These are phyloP conservation scores for Phytophthora fragariaefolia DNA, from an alignment of 352 stramenopile genomes.

Conservation along the genomic window DNA sequence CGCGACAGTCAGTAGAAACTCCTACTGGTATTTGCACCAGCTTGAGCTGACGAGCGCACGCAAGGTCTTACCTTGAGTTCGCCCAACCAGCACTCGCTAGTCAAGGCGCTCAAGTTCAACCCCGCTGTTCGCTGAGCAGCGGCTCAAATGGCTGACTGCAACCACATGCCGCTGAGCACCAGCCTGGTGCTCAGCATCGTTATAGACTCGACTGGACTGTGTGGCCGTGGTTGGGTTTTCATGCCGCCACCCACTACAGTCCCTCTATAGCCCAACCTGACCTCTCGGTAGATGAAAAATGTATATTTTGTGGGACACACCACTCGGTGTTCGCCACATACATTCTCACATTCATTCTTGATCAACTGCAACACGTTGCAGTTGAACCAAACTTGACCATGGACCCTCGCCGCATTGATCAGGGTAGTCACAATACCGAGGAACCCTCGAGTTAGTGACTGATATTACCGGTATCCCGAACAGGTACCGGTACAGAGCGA, in stretches of 20 bases:
- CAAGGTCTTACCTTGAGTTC: background rate
- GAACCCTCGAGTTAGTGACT: background rate
- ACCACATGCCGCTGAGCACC: too few relatives aligned
- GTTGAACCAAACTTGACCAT: slow-evolving; percentile 21
- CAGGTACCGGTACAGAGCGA: background rate
- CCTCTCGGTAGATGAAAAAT: slow-evolving; percentile 4
- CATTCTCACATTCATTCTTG: too few relatives aligned
- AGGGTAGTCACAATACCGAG: slow-evolving; percentile 1
- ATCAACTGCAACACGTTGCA: slow-evolving; percentile 11
- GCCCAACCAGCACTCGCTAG: background rate
- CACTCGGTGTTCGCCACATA: slow-evolving; percentile 3
- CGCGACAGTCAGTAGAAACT: slow-evolving; percentile 1
- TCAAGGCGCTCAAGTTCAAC: slow-evolving; percentile 2
- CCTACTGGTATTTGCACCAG: background rate
- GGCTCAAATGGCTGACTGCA: too few relatives aligned
- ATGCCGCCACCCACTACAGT: too few relatives aligned
- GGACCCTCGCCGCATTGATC: too few relatives aligned
- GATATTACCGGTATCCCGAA: background rate
- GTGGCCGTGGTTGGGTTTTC: too few relatives aligned
- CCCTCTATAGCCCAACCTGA: slow-evolving; percentile 17
- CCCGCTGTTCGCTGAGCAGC: background rate
- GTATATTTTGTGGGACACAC: slow-evolving; percentile 10
- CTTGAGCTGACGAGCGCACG: slow-evolving; percentile 1
- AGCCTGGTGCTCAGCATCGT: too few relatives aligned
- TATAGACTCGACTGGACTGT: too few relatives aligned